phyloP scores from a whole-genome alignment of 352 stramenopile species.

The Phytopythium montanum region DNA sequence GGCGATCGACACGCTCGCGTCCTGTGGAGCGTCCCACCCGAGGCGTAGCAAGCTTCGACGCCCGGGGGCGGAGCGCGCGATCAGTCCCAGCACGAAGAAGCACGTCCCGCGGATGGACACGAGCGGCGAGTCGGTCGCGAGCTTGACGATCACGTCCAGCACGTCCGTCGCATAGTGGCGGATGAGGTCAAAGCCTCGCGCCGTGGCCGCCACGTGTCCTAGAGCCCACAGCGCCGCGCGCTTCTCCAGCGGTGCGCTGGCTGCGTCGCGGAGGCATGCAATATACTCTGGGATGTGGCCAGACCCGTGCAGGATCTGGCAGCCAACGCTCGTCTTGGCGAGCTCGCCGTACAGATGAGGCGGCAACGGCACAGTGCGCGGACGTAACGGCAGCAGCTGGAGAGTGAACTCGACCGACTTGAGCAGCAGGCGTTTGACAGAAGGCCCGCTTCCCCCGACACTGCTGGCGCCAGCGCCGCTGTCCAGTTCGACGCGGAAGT shows the following conservation, averaged over 20 bases:
- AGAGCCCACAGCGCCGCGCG: constrained; percentile 82
- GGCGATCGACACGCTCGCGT: constrained; percentile 70
- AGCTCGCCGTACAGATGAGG: constrained; percentile 85
- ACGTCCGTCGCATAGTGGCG: constrained; percentile 79
- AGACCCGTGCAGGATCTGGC: constrained; percentile 73
- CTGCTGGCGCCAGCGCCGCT: constrained; percentile 20
- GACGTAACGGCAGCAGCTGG: constrained; percentile 74
- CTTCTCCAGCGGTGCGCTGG: constrained; percentile 82
- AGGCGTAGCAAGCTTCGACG: constrained; percentile 63
- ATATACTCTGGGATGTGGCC: constrained; percentile 85
- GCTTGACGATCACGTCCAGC: constrained; percentile 84
- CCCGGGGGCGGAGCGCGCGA: constrained; percentile 61
- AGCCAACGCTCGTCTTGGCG: constrained; percentile 78
- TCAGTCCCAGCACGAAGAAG: constrained; percentile 81
- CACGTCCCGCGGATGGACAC: constrained; percentile 85
- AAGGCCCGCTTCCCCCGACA: constrained; percentile 25
- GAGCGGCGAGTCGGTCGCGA: constrained; percentile 76
- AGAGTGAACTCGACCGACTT: constrained; percentile 90
- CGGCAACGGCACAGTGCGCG: constrained; percentile 72
- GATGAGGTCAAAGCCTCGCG: constrained; percentile 77
- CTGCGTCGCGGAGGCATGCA: constrained; percentile 70
- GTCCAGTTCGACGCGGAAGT: constrained; percentile 88
- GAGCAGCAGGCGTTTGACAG: constrained; percentile 73
- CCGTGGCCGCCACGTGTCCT: constrained; percentile 77
- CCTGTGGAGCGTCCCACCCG: constrained; percentile 74